Evolutionary conservation across 176 grass and related monocot genomes (phyloP).

Genomic region (Musa beccarii): DNA sequence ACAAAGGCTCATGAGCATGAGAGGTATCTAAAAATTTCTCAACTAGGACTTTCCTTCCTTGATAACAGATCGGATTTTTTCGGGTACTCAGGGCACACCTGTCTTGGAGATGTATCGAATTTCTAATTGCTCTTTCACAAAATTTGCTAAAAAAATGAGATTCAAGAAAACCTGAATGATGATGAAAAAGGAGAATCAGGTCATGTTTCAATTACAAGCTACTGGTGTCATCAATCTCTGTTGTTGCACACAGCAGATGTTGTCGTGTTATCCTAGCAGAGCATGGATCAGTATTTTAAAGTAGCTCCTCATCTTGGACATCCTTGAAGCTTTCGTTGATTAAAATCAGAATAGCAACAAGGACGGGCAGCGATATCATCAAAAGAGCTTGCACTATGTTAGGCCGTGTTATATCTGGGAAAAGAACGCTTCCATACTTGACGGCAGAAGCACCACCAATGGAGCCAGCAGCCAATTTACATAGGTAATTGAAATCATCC

Average conservation of each 20-base stretch:
- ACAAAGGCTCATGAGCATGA: too few species aligned
- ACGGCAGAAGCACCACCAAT: conserved; percentile 53
- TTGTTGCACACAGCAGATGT: not conserved
- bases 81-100: too few species aligned
- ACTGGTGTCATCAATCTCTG: not conserved
- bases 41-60: too few species aligned
- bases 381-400: conserved; percentile 60
- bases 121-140: too few species aligned
- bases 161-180: too few species aligned
- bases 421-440: conserved; percentile 74
- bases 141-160: too few species aligned
- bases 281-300: conserved; percentile 1
- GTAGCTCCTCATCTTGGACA: conserved; percentile 19
- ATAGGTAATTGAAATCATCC: conserved; percentile 53
- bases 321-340: conserved; percentile 37
- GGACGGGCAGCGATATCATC: conserved; percentile 62
- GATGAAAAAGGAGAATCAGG: not conserved
- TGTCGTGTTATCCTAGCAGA: not conserved
- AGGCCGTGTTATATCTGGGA: conserved; percentile 65
- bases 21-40: too few species aligned
- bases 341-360: conserved; percentile 44
- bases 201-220: not conserved
- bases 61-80: too few species aligned
- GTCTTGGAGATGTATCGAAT: too few species aligned
- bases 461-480: conserved; percentile 58